phyloP scores from a whole-genome alignment of 768 basidiomycete genomes.

The Tulasnella sp. region DNA sequence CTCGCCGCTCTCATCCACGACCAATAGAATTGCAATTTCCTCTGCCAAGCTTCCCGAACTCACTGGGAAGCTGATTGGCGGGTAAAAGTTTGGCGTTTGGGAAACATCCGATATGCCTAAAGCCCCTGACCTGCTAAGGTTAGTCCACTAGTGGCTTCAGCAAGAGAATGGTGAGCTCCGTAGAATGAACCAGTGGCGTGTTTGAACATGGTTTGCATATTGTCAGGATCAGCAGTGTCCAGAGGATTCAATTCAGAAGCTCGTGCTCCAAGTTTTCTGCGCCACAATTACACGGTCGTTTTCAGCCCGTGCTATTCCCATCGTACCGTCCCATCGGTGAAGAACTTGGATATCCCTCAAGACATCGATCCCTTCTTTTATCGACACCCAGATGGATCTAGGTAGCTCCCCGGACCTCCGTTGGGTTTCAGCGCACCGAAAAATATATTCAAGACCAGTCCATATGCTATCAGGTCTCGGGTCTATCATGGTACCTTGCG shows the following conservation, averaged over 20 bases:
- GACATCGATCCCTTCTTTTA: background rate
- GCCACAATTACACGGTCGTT: background rate
- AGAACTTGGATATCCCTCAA: background rate
- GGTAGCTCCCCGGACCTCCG: too few species aligned
- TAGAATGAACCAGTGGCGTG: background rate
- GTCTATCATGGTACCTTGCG: too few species aligned
- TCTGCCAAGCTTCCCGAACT: background rate
- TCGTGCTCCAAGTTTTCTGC: background rate
- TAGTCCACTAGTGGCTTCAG: too few species aligned
- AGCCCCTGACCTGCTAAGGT: background rate
- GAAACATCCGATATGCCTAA: background rate
- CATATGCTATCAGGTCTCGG: too few species aligned
- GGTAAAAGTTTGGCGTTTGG: background rate
- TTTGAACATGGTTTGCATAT: background rate
- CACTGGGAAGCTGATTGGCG: background rate
- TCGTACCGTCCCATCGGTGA: background rate
- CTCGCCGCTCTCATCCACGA: background rate
- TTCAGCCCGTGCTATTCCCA: background rate
- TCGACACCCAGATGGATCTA: too few species aligned
- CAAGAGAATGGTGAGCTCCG: background rate
- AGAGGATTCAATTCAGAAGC: background rate
- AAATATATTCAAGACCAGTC: too few species aligned
- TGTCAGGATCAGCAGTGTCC: background rate
- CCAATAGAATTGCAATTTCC: background rate
- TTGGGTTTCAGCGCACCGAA: too few species aligned